Evolutionary conservation across 768 basidiomycete species (phyloP).

Genomic region (Lyophyllum atratum): DNA sequence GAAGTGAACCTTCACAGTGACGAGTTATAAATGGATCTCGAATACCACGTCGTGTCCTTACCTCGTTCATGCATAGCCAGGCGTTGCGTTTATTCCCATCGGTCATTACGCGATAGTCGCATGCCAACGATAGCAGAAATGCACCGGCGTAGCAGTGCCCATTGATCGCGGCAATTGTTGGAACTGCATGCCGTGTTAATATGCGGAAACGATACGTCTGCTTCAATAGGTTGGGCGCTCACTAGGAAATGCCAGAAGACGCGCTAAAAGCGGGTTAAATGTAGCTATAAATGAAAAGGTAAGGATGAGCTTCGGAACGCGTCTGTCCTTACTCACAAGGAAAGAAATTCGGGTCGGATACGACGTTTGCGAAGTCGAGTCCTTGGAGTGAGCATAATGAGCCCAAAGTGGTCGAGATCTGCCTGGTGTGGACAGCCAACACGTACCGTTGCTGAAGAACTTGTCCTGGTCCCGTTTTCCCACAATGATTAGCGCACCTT

Average conservation of each 20-base stretch:
- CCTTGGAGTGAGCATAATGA: conserved; percentile 36
- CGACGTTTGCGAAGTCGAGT: conserved; percentile 59
- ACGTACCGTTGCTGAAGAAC: conserved; percentile 83
- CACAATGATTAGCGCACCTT: conserved; percentile 76
- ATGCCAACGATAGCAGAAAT: conserved; percentile 75
- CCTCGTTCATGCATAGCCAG: conserved; percentile 95
- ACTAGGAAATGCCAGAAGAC: conserved; percentile 81
- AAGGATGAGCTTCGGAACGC: conserved; percentile 1
- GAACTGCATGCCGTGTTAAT: conserved; percentile 48
- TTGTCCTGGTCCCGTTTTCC: conserved; percentile 78
- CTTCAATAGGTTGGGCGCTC: conserved; percentile 21
- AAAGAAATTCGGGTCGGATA: conserved; percentile 63
- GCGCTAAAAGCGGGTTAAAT: conserved; percentile 70
- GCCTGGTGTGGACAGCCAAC: not conserved
- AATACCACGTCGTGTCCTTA: conserved; percentile 25
- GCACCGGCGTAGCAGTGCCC: conserved; percentile 88
- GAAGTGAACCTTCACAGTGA: conserved; percentile 64
- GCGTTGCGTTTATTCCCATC: conserved; percentile 76
- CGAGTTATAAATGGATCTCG: not conserved
- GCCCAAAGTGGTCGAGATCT: not conserved
- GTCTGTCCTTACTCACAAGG: conserved; percentile 43
- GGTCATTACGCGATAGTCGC: conserved; percentile 90
- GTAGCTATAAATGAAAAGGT: conserved; percentile 45
- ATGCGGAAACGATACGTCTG: not conserved
- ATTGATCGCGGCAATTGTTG: conserved; percentile 78